phyloP scores from a whole-genome alignment of 1,284 basidiomycete genomes.

The Sanghuangporus sanghuang region DNA sequence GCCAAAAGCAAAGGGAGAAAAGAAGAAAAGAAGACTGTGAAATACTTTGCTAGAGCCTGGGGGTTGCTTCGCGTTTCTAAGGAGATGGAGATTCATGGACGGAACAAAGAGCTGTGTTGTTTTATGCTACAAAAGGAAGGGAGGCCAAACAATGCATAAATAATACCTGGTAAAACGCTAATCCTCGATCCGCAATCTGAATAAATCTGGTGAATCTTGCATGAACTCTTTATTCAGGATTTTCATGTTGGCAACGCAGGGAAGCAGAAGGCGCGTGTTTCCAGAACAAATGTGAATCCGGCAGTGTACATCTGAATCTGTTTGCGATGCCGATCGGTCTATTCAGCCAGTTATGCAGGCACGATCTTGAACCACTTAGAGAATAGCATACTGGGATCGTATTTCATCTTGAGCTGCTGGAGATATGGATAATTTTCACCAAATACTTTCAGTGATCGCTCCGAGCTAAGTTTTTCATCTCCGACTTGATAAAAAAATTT shows the following conservation, averaged over 20 bases:
- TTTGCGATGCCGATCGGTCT: not conserved
- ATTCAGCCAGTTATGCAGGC: conserved; percentile 22
- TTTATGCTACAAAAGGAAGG: not conserved
- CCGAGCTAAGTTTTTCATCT: conserved; percentile 16
- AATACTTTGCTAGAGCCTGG: not conserved
- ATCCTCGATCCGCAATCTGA: not conserved
- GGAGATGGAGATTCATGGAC: not conserved
- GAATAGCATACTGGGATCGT: conserved; percentile 49
- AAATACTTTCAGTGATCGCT: conserved; percentile 35
- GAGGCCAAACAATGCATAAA: not conserved
- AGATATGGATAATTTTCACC: conserved; percentile 41
- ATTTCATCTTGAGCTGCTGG: conserved; percentile 44
- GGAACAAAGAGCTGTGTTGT: not conserved
- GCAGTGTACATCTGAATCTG: not conserved
- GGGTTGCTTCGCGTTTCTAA: not conserved
- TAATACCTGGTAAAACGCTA: not conserved
- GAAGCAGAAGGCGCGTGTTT: not conserved
- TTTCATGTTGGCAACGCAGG: not conserved
- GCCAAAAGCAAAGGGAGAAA: not conserved
- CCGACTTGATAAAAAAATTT: not conserved
- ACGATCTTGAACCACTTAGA: conserved; percentile 45
- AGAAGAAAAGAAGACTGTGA: not conserved
- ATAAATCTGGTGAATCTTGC: not conserved
- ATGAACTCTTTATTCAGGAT: not conserved
- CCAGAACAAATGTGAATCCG: not conserved